A percentile compares a stretch with the other conserved stretches of the same genome.
Evolutionary conservation across 2,329 filamentous ascomycete genomes (phyloP).

Genomic region (Blastomyces emzantsi): DNA sequence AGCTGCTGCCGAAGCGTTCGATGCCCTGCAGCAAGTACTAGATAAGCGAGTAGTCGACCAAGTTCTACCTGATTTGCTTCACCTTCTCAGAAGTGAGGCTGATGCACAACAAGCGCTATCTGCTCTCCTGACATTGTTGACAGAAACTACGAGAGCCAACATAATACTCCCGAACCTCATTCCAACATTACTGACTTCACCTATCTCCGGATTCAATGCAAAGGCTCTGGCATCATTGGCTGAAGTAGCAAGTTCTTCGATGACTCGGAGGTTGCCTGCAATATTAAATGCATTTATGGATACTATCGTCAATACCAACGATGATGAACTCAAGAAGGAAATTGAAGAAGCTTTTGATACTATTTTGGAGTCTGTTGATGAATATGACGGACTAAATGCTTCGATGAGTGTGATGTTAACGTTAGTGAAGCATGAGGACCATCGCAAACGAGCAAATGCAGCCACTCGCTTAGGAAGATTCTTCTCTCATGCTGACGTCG

Average conservation of each 20-base stretch:
- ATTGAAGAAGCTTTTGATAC: constrained; percentile 76
- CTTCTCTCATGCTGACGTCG: constrained; percentile 68
- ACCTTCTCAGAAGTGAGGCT: constrained; percentile 73
- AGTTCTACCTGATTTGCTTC: constrained; percentile 85
- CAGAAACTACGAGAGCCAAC: constrained; percentile 86
- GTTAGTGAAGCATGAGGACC: constrained; percentile 86
- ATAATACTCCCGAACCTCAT: constrained; percentile 95
- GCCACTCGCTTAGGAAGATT: constrained; percentile 76
- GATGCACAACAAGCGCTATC: constrained; percentile 88
- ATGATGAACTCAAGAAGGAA: constrained; percentile 64
- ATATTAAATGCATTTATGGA: constrained; percentile 95
- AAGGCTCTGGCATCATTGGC: constrained; percentile 87
- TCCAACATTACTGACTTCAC: constrained; percentile 79
- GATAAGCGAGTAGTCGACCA: constrained; percentile 94
- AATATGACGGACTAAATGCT: constrained; percentile 90
- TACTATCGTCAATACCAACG: constrained; percentile 65
- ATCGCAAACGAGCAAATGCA: constrained; percentile 68
- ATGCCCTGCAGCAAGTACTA: constrained; percentile 84
- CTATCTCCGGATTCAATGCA: constrained; percentile 91
- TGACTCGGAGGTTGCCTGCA: constrained; percentile 79
- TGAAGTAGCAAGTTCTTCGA: constrained; percentile 78
- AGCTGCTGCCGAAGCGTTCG: constrained; percentile 93
- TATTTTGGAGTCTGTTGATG: constrained; percentile 85
- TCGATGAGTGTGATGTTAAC: constrained; percentile 88
- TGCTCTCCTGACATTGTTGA: constrained; percentile 86